Base-by-base conservation (phyloP, 164 flowering plant genomes). In the Sextonia rubra region DNA sequence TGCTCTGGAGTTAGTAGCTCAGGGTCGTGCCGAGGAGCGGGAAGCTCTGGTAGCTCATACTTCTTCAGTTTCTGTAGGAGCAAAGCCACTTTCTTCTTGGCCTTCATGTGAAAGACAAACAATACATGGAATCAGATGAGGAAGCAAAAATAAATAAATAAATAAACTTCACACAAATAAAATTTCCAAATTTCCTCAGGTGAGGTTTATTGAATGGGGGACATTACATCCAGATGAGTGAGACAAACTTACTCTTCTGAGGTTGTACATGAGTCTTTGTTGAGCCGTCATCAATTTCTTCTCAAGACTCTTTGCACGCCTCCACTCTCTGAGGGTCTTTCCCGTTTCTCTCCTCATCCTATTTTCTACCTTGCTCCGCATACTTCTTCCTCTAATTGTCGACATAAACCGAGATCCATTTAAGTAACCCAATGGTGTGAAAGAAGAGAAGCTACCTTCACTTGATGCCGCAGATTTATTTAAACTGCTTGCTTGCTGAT, bases 41-140 rank as follows among this genome's bases (percentile, higher is more conserved):
- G 97, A 69, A 93, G 76, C 79, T 96, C 99, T 11, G 99, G 99
- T 24, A 96, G 85, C 81, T 96, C 98, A 73, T 93, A 96, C 72
- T 96, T 96, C 81, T 95, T 95, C 72, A 93, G 91, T 83, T 92
- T 93, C 64, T 96, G 99, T 22, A 91, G 86, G 60, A 96, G 92
- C 79, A 96, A 79, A 47, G 99, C 92, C 48, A 90, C 97, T 82
- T 96, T 96, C 87, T 91, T 96, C 87, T 93, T 96, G 44, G 99
- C 97, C 99, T 96, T 20, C 75, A 84, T 61, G 24, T 52, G 72
- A 52, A 15, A 67, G 25, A 23, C 2, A 69, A 47, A 66, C 37
- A 69, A 25, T 20, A 47, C 14, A 47, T 32, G 29, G 56, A 71
- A 64, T 67, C 65, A 64, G 56, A 69, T 74, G 47, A 72, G 8